Percentiles rank a stretch among this genome's conserved stretches.
Evolutionary conservation across 768 basidiomycete genomes (phyloP).

Genomic region (Phanerochaete sordida): DNA sequence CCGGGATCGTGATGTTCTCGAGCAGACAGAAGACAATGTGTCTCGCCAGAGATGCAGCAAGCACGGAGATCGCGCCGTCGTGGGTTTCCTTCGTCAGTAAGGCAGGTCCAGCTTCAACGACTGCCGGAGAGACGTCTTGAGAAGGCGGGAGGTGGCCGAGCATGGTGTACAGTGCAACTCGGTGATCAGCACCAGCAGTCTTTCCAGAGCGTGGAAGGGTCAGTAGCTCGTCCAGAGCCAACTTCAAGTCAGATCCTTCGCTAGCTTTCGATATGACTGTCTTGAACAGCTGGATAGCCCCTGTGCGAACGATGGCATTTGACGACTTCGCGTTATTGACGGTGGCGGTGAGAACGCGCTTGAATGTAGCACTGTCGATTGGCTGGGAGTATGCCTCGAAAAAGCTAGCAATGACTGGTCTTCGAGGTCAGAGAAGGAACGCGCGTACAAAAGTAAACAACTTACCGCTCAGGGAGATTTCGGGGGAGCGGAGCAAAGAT

Average conservation of each 20-base stretch:
- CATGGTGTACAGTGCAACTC: conserved; percentile 79
- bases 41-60: conserved; percentile 49
- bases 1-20: conserved; percentile 36
- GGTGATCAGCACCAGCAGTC: conserved; percentile 84
- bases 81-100: conserved; percentile 74
- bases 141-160: conserved; percentile 51
- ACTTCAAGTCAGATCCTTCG: conserved; percentile 35
- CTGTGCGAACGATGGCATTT: conserved; percentile 55
- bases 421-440: conserved; percentile 2
- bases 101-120: conserved; percentile 38
- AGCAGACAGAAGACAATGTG: conserved; percentile 60
- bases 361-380: conserved; percentile 45
- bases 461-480: conserved; percentile 65
- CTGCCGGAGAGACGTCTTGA: conserved; percentile 41
- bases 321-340: conserved; percentile 74
- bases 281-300: conserved; percentile 56
- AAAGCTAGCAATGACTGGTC: conserved; percentile 54
- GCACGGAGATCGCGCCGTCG: conserved; percentile 54
- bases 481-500: conserved; percentile 77
- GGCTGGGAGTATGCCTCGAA: conserved; percentile 50
- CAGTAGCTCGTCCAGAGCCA: conserved; percentile 62
- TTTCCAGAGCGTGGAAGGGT: conserved; percentile 80
- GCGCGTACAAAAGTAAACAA: neutral
- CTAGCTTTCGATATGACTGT: conserved; percentile 34
- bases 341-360: conserved; percentile 51